phyloP scores from a whole-genome alignment of 2,329 filamentous ascomycete genomes.

The Spiromastix sp. region DNA sequence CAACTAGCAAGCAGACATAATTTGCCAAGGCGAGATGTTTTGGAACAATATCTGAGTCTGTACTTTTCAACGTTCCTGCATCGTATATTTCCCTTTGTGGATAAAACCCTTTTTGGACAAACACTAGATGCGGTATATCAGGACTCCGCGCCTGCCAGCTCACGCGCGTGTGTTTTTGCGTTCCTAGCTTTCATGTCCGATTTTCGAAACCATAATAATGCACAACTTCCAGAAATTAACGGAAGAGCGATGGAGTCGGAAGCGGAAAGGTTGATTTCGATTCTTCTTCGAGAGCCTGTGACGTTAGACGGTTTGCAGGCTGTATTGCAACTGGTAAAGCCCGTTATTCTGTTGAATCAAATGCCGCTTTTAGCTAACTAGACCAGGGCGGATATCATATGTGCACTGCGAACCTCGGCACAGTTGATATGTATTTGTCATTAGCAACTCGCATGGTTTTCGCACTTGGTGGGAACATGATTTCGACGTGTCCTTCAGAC shows the following conservation, averaged over 20 bases:
- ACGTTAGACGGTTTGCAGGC: conserved; percentile 38
- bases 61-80: conserved; percentile 29
- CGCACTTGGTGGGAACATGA: conserved; percentile 39
- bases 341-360: not conserved
- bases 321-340: conserved; percentile 38
- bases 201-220: conserved; percentile 11
- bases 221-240: conserved; percentile 21
- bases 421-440: conserved; percentile 35
- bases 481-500: conserved; percentile 9
- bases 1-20: conserved; percentile 14
- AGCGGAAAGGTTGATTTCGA: conserved; percentile 33
- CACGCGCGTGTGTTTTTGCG: conserved; percentile 38
- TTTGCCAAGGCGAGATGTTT: conserved; percentile 26
- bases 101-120: conserved; percentile 36
- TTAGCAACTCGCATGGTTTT: conserved; percentile 40
- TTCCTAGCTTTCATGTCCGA: conserved; percentile 35
- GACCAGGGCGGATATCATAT: conserved; percentile 34
- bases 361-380: not conserved
- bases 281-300: conserved; percentile 32
- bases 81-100: conserved; percentile 40
- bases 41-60: conserved; percentile 23
- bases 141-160: conserved; percentile 10
- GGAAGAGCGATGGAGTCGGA: conserved; percentile 31
- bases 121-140: conserved; percentile 39
- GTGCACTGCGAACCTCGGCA: conserved; percentile 38